These are phyloP conservation scores for Forsythia viridissima DNA, from an alignment of 257 asterid genomes.

Conservation along the genomic window DNA sequence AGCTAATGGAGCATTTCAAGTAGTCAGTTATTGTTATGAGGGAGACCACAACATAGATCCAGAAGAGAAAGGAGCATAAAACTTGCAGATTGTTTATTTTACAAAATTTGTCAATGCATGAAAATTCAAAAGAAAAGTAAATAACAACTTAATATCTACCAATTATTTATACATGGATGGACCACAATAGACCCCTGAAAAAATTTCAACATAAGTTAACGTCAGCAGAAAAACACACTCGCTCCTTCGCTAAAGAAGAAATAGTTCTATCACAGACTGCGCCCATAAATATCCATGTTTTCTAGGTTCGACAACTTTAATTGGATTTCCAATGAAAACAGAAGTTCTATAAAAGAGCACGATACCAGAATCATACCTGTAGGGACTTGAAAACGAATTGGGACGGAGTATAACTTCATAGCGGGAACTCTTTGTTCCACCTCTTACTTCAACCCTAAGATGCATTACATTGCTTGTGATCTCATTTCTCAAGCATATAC, in stretches of 20 bases:
- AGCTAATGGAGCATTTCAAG: background rate
- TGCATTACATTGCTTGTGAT: conserved; percentile 41
- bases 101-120: background rate
- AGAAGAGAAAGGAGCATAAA: background rate
- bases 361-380: conserved; percentile 61
- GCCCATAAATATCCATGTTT: conserved; percentile 6
- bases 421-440: conserved; percentile 77
- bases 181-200: conserved; percentile 3
- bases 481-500: conserved; percentile 69
- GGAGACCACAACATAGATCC: background rate
- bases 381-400: conserved; percentile 78
- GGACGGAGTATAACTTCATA: conserved; percentile 90
- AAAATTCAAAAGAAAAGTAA: background rate
- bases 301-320: conserved; percentile 2
- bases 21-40: background rate
- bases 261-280: background rate
- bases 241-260: conserved; percentile 11
- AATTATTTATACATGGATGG: background rate
- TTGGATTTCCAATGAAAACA: background rate
- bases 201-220: background rate
- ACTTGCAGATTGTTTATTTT: background rate
- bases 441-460: conserved; percentile 80
- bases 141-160: background rate
- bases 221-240: background rate
- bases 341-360: conserved; percentile 2